These are phyloP conservation scores for Pezicula neosporulosa DNA, from an alignment of 2,329 filamentous ascomycete genomes.

Conservation along the genomic window DNA sequence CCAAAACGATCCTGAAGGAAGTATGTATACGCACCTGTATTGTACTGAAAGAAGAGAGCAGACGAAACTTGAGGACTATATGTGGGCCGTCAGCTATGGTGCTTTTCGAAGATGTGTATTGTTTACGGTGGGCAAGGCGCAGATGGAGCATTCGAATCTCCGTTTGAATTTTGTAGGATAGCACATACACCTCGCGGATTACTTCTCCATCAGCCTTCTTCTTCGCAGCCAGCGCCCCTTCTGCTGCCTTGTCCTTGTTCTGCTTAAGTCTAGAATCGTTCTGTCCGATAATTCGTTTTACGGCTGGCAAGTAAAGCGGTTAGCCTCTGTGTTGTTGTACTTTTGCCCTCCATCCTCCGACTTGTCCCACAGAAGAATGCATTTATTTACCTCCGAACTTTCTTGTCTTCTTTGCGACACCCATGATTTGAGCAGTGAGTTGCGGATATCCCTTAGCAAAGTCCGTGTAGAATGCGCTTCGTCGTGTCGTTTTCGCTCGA, in stretches of 20 bases:
- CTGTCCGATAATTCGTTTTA: slow-evolving; percentile 80
- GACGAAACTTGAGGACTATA: slow-evolving; percentile 72
- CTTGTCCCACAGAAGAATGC: background rate
- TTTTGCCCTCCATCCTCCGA: background rate
- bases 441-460: background rate
- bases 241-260: slow-evolving; percentile 67
- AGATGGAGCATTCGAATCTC: background rate
- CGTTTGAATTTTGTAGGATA: background rate
- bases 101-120: background rate
- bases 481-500: too few species aligned
- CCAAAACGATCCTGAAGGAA: too few species aligned
- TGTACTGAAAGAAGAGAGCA: slow-evolving; percentile 84
- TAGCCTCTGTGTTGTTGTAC: slow-evolving; percentile 1
- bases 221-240: slow-evolving; percentile 54
- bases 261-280: slow-evolving; percentile 79
- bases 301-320: slow-evolving; percentile 25
- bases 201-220: slow-evolving; percentile 55
- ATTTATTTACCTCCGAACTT: background rate
- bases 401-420: slow-evolving; percentile 67
- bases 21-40: slow-evolving; percentile 47
- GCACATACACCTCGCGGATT: slow-evolving; percentile 65
- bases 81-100: slow-evolving; percentile 4
- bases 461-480: background rate
- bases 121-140: background rate
- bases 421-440: slow-evolving; percentile 47